Evolutionary conservation across 257 asterid species (phyloP).

Genomic region (Solanum clarkiae): DNA sequence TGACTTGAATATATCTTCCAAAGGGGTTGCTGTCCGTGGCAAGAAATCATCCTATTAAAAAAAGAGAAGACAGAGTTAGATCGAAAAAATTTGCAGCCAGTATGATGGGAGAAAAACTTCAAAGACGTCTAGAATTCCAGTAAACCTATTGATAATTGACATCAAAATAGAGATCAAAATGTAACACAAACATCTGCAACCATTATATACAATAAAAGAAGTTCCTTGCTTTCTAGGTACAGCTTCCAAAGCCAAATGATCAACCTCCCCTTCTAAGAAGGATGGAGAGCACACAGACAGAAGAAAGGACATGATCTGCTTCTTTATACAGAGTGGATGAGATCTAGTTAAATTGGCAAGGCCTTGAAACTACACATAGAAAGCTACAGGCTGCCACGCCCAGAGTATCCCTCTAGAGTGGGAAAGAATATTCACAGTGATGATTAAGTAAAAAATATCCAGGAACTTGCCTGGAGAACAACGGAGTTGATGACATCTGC

Average conservation of each 20-base stretch:
- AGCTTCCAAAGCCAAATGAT: background rate
- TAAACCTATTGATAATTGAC: background rate
- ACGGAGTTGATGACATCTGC: conserved; percentile 82
- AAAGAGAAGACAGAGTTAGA: conserved; percentile 1
- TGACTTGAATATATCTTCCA: conserved; percentile 91
- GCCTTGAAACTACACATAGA: background rate
- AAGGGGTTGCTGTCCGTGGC: conserved; percentile 88
- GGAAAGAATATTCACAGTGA: background rate
- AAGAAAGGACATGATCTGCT: background rate
- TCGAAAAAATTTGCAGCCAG: background rate
- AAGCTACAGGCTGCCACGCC: background rate
- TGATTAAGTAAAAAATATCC: background rate
- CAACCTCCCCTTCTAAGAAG: background rate
- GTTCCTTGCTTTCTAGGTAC: background rate
- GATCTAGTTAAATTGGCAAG: background rate
- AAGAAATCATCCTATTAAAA: conserved; percentile 74
- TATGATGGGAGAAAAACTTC: background rate
- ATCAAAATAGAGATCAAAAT: background rate
- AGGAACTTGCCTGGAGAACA: conserved; percentile 66
- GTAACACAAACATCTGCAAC: background rate
- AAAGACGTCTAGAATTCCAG: background rate
- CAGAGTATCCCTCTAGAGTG: background rate
- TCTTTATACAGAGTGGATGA: background rate
- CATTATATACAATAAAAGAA: background rate
- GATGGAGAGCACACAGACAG: background rate